phyloP scores from a whole-genome alignment of 306 rosid species.

The Oxytropis ochrocephala region DNA sequence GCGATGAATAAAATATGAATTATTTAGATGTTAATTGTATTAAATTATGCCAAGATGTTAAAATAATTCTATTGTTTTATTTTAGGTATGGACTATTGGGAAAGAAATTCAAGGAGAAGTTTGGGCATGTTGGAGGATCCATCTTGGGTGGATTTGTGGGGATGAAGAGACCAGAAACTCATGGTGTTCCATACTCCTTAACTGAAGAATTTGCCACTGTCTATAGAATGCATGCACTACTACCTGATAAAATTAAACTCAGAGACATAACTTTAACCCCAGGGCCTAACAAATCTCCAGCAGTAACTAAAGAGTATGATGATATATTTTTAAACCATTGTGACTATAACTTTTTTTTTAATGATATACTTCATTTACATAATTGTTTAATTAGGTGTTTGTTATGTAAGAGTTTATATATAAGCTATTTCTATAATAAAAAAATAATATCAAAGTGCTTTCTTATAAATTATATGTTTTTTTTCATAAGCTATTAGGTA shows the following conservation, averaged over 20 bases:
- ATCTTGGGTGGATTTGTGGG: conserved; percentile 46
- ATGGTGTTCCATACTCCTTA: conserved; percentile 54
- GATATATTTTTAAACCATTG: not conserved
- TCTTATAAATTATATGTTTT: too few species aligned
- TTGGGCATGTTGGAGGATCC: conserved; percentile 53
- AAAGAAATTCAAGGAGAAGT: conserved; percentile 59
- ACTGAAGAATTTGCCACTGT: conserved; percentile 54
- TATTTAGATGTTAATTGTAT: not conserved
- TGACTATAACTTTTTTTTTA: not conserved
- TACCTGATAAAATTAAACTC: conserved; percentile 34
- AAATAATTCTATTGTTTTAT: not conserved
- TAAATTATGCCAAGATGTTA: not conserved
- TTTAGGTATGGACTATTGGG: conserved; percentile 63
- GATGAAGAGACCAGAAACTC: conserved; percentile 38
- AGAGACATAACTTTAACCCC: conserved; percentile 43
- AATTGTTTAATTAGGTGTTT: too few species aligned
- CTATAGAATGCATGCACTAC: conserved; percentile 52
- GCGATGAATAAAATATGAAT: not conserved
- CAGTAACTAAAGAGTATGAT: conserved; percentile 33
- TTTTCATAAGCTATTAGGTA: too few species aligned
- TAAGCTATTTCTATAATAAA: too few species aligned
- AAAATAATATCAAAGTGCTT: too few species aligned
- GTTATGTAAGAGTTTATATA: too few species aligned
- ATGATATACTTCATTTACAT: not conserved
- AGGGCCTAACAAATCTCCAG: conserved; percentile 43